phyloP scores from a whole-genome alignment of 2,329 filamentous ascomycete genomes.

The Paecilomyces sp. region DNA sequence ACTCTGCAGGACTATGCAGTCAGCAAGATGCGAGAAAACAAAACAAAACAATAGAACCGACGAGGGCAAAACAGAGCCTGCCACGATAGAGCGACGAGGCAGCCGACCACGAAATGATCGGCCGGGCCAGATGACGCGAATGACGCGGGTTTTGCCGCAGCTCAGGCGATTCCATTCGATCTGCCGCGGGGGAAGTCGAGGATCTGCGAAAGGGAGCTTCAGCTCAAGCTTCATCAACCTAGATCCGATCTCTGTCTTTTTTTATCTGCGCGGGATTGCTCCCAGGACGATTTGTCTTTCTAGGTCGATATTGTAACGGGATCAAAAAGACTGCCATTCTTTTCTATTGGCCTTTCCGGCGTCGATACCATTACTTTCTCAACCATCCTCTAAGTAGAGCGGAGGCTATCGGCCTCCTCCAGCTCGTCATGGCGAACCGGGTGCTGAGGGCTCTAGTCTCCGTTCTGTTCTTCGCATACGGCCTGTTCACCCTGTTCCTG shows the following conservation, averaged over 20 bases:
- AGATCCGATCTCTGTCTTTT: background rate
- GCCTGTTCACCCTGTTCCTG: constrained; percentile 25
- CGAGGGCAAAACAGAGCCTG: background rate
- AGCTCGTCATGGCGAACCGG: constrained; percentile 14
- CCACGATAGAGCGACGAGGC: background rate
- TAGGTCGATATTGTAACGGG: background rate
- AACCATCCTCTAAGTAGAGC: background rate
- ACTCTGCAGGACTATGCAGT: background rate
- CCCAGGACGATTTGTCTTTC: background rate
- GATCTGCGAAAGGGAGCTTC: background rate
- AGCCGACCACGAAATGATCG: background rate
- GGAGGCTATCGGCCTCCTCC: background rate
- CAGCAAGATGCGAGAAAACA: background rate
- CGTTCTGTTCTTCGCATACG: constrained; percentile 21
- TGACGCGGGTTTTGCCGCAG: background rate
- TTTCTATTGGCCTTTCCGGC: background rate
- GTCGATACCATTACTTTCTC: constrained; percentile 5
- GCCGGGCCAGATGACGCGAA: background rate
- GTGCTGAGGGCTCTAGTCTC: constrained; percentile 12
- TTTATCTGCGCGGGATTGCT: background rate
- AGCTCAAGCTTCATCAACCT: background rate
- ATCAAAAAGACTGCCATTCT: background rate
- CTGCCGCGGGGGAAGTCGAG: background rate
- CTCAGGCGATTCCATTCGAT: background rate
- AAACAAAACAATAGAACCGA: background rate